Evolutionary conservation across 805 yeast genomes (phyloP), one percentile per base, ranked within the genome.

Genomic region (Zygosaccharomyces bailii): DNA sequence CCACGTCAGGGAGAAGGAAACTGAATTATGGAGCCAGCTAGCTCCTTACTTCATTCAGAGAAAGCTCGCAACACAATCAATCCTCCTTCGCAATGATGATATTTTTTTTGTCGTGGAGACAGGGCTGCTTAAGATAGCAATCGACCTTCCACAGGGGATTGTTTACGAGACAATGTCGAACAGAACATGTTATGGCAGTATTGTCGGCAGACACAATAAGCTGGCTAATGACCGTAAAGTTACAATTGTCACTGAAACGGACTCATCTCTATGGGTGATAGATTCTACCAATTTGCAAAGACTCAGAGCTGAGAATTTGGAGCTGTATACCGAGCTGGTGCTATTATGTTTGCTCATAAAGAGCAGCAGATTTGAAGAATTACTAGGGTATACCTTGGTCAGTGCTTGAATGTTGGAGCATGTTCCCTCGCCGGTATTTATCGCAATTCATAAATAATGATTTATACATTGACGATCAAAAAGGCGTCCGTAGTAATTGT

Each of bases 381-480:
- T 88, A 52, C 76, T 91, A 2, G 87, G 93, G 2, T 86, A 85
- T 59, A 75, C 89, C 18, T 70, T 86, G 40, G 79, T 87, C 2
- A 72, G 86, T 33, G 73, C 80, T 8, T 77, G 56, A 27, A n/a
- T n/a, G n/a, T n/a, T n/a, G n/a, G n/a, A n/a, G n/a, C n/a, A n/a
- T n/a, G n/a, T n/a, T n/a, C n/a, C n/a, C n/a, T n/a, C n/a, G n/a
- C n/a, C n/a, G n/a, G n/a, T n/a, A n/a, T n/a, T n/a, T n/a, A n/a
- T n/a, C n/a, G n/a, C n/a, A n/a, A n/a, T n/a, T n/a, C n/a, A n/a
- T n/a, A n/a, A n/a, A 33, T 32, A 25, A 18, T 11, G 30, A n/a
- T 4, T 14, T 24, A 4, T 24, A 24, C 17, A 35, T n/a, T 11
- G 14, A 33, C 11, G 8, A 33, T 33, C 17, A n/a, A n/a, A n/a